A percentile compares a stretch with the other conserved stretches of the same genome.
These are phyloP conservation scores for Didymella arachidicola DNA, from an alignment of 2,329 filamentous ascomycete genomes.

Conservation along the genomic window DNA sequence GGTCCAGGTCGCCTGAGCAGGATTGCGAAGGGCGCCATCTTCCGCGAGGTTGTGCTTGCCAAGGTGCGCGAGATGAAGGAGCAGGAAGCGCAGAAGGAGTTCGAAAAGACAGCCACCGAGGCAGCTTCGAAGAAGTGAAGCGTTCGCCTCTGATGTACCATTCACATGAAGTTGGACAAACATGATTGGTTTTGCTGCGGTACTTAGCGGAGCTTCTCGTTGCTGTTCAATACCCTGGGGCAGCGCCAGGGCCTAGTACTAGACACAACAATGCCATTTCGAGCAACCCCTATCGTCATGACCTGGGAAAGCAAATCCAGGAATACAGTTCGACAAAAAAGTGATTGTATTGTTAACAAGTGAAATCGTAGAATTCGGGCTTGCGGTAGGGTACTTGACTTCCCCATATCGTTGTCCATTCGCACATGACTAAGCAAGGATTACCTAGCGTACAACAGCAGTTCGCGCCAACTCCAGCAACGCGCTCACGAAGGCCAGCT, in stretches of 20 bases:
- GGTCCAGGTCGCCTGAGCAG: conserved; percentile 61
- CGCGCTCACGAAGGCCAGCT: conserved; percentile 18
- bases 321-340: neutral
- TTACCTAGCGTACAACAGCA: conserved; percentile 14
- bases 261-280: conserved; percentile 23
- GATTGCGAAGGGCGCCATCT: conserved; percentile 75
- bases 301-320: neutral
- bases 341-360: neutral
- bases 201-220: conserved; percentile 31
- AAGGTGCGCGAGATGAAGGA: conserved; percentile 94
- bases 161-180: conserved; percentile 22
- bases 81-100: conserved; percentile 76
- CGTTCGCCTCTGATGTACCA: conserved; percentile 9
- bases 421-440: conserved; percentile 14
- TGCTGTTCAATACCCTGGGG: conserved; percentile 42
- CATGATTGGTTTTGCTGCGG: conserved; percentile 32
- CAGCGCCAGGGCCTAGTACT: conserved; percentile 30
- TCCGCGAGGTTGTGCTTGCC: conserved; percentile 91
- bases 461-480: conserved; percentile 15
- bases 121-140: conserved; percentile 32
- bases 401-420: neutral
- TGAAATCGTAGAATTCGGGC: neutral
- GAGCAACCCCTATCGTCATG: neutral
- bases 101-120: conserved; percentile 64
- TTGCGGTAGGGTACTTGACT: neutral